phyloP scores from a whole-genome alignment of 2,329 filamentous ascomycete species.

The Berkeleyomyces basicola region DNA sequence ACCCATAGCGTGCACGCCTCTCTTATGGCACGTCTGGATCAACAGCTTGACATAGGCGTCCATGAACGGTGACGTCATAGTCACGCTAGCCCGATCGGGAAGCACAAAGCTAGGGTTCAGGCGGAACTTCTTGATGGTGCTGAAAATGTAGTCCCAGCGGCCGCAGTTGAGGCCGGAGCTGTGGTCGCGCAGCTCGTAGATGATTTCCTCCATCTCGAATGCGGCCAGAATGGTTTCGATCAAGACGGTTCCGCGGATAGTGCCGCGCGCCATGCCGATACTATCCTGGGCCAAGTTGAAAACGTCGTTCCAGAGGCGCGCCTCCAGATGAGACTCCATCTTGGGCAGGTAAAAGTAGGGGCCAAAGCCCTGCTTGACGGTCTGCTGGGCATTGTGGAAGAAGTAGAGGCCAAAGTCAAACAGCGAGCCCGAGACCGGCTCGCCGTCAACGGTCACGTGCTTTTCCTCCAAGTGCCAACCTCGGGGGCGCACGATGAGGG shows the following conservation, averaged over 20 bases:
- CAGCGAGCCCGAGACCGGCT: slow-evolving; percentile 78
- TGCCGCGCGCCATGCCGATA: slow-evolving; percentile 75
- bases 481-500: slow-evolving; percentile 82
- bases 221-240: slow-evolving; percentile 97
- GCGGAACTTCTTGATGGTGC: slow-evolving; percentile 98
- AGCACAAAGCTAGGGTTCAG: slow-evolving; percentile 86
- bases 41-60: slow-evolving; percentile 90
- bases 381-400: slow-evolving; percentile 90
- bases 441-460: slow-evolving; percentile 88
- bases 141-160: slow-evolving; percentile 99
- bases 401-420: slow-evolving; percentile 99
- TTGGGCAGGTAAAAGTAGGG: slow-evolving; percentile 98
- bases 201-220: slow-evolving; percentile 99
- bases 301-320: slow-evolving; percentile 91
- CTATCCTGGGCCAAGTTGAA: slow-evolving; percentile 95
- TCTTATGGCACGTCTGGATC: slow-evolving; percentile 94
- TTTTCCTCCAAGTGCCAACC: slow-evolving; percentile 99
- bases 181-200: slow-evolving; percentile 96
- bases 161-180: slow-evolving; percentile 94
- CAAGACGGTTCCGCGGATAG: slow-evolving; percentile 83
- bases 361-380: slow-evolving; percentile 66
- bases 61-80: slow-evolving; percentile 99
- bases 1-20: slow-evolving; percentile 96
- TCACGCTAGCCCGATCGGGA: slow-evolving; percentile 77
- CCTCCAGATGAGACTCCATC: slow-evolving; percentile 96